Evolutionary conservation across 2,329 filamentous ascomycete species (phyloP), one percentile per base, ranked within the genome.

Genomic region (Dendryphion nanum): DNA sequence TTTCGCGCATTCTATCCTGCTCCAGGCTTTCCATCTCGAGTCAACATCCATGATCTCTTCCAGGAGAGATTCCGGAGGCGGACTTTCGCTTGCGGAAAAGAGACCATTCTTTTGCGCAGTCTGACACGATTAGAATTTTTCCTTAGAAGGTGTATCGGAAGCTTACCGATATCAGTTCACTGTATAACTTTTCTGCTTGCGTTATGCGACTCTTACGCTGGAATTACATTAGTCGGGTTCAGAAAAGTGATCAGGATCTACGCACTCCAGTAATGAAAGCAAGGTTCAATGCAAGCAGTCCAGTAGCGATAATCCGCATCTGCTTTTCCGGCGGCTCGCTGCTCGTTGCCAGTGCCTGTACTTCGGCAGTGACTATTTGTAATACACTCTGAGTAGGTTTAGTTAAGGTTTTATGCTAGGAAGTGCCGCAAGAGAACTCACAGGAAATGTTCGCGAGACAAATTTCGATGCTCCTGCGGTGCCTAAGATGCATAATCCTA

Each of bases 391-490:
- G 18, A 6, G 23, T 26, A n/a, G 23, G 23, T 26, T n/a, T 10
- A 10, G 23, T 26, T n/a, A 26, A n/a, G 10, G n/a, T 26, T n/a
- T n/a, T 8, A 26, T 26, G 23, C 10, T 26, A 8, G 23, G 23
- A 26, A n/a, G 10, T n/a, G 23, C n/a, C 10, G 10, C 10, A 26
- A 26, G n/a, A 26, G 23, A 14, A 17, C 56, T 28, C 53, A 56
- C 70, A 3, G 65, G 56, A 43, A 75, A 75, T 37, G 70, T 73
- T 24, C 63, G 64, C 5, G 65, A 66, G 6, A 76, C 72, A 50
- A 77, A 78, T 19, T 64, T 69, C 0, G 70, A 69, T 8, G 74
- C 72, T 8, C 74, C 74, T 30, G 71, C 73, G 1, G 74, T 77
- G 6, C 72, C 73, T 26, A 77, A 51, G 35, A 76, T 69, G 34